Base-by-base conservation (phyloP, 78 protist genomes). In the Mantamonas sphyraenae region DNA sequence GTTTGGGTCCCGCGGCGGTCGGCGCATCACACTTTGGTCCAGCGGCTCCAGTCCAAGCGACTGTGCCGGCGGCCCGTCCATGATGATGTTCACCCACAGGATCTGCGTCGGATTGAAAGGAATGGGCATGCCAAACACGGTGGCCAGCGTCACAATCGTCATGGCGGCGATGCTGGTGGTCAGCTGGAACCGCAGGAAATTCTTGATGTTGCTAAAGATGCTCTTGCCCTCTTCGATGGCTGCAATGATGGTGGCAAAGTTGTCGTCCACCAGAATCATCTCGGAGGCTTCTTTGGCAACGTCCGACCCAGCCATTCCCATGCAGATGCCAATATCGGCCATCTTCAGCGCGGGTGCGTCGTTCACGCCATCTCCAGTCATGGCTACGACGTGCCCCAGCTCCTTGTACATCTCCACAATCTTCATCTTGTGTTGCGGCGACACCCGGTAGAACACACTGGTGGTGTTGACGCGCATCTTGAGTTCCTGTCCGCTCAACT, bases 301-400 rank as follows among this genome's bases (percentile, higher is more conserved):
- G 22, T 28, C 64, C 12, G 34, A 34, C 38, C 10, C 35, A 33
- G 63, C 4, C 34, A 68, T 65, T 28, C 91, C 85, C 91, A 86
- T 81, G 14, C 80, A 84, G 3, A 86, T 43, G n/a, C 94, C 94
- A 20, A 85, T 83, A 58, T 83, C 83, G 0, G 96, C 96, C 17
- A 47, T 40, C 35, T 77, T 67, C 33, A 77, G 63, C 16, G 53
- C 53, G 16, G 53, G 53, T 12, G 53, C 53, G 16, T 47, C 53
- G 82, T 90, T 90, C 64, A 86, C 91, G 43, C 95, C 95, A 60
- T 89, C 94, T 16, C 91, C 91, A 2, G 73, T 65, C 79, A 79
- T 81, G 37, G 89, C 89, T 2, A 65, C 78, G 19, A 79, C 64
- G 12, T 70, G 35, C 2, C 77, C 77, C 1, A 14, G 3, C 35